phyloP scores from a whole-genome alignment of 2,329 filamentous ascomycete species.

The Paraphaeosphaeria sporulosa region DNA sequence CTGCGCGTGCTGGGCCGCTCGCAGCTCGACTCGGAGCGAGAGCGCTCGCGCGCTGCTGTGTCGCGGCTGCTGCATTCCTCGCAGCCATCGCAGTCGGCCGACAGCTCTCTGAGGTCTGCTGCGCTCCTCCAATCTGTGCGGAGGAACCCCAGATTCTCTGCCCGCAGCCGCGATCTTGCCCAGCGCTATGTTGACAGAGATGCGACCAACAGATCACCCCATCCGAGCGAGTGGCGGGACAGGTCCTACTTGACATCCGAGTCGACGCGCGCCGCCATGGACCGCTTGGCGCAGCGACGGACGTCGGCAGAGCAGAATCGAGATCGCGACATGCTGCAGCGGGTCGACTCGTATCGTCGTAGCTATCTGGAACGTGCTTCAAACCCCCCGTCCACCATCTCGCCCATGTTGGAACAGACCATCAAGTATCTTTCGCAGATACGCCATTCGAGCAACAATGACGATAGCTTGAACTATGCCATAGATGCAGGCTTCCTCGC shows the following conservation, averaged over 20 bases:
- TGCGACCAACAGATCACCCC: conserved; percentile 23
- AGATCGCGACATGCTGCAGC: conserved; percentile 32
- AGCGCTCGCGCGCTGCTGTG: conserved; percentile 36
- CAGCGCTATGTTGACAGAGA: conserved; percentile 53
- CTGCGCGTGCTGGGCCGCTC: conserved; percentile 46
- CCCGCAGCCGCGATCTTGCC: conserved; percentile 47
- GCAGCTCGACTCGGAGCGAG: conserved; percentile 45
- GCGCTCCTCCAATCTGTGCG: conserved; percentile 52
- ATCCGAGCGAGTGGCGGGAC: conserved; percentile 34
- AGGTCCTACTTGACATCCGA: conserved; percentile 28
- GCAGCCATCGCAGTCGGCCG: conserved; percentile 35
- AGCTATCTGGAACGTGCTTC: conserved; percentile 38
- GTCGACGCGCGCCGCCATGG: conserved; percentile 33
- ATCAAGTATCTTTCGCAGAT: conserved; percentile 69
- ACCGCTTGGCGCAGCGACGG: conserved; percentile 40
- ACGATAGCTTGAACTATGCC: conserved; percentile 63
- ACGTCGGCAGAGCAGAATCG: conserved; percentile 25
- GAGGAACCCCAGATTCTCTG: conserved; percentile 49
- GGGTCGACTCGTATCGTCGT: conserved; percentile 37
- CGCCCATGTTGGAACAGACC: conserved; percentile 61
- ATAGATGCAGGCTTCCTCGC: conserved; percentile 61
- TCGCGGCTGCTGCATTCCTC: conserved; percentile 33
- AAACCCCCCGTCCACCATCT: conserved; percentile 29
- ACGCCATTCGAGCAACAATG: conserved; percentile 60
- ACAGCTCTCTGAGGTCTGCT: conserved; percentile 48